These are phyloP conservation scores for Juglanconis sp. DNA, from an alignment of 2,329 filamentous ascomycete genomes.

Conservation along the genomic window DNA sequence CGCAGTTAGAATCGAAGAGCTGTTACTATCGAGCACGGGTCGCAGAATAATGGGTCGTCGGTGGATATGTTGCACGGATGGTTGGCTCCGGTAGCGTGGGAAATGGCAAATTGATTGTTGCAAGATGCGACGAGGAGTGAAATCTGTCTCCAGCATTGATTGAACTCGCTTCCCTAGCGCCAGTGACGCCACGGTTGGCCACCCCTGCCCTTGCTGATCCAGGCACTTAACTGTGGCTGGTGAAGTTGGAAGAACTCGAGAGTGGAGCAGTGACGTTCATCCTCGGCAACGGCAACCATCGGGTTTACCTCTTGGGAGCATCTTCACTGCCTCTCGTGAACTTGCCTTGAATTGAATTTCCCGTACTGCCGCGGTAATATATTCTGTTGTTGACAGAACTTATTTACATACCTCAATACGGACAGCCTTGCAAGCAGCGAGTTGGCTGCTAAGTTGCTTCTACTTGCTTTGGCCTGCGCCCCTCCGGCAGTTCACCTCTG, in stretches of 20 bases:
- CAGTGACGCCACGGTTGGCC: no score
- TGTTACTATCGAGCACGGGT: not conserved
- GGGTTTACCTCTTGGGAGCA: not conserved
- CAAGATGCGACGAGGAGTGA: conserved; percentile 1
- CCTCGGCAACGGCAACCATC: conserved; percentile 9
- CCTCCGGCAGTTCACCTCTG: no score
- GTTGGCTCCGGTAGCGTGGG: conserved; percentile 1
- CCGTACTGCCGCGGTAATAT: no score
- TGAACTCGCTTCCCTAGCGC: no score
- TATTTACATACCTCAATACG: not conserved
- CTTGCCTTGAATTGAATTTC: no score
- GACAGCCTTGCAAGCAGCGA: not conserved
- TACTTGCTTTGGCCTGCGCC: not conserved
- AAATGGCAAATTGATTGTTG: not conserved
- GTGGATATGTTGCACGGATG: conserved; percentile 14
- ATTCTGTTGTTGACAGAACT: no score
- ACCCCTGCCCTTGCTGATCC: not conserved
- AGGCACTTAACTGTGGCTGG: not conserved
- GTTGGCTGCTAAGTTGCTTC: not conserved
- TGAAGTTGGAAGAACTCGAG: no score
- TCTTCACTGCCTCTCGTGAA: no score
- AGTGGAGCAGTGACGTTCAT: not conserved
- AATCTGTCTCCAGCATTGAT: conserved; percentile 8
- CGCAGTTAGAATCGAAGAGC: not conserved
- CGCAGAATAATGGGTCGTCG: conserved; percentile 6